Evolutionary conservation across 2,329 filamentous ascomycete species (phyloP).

Genomic region (Claviceps sp.): DNA sequence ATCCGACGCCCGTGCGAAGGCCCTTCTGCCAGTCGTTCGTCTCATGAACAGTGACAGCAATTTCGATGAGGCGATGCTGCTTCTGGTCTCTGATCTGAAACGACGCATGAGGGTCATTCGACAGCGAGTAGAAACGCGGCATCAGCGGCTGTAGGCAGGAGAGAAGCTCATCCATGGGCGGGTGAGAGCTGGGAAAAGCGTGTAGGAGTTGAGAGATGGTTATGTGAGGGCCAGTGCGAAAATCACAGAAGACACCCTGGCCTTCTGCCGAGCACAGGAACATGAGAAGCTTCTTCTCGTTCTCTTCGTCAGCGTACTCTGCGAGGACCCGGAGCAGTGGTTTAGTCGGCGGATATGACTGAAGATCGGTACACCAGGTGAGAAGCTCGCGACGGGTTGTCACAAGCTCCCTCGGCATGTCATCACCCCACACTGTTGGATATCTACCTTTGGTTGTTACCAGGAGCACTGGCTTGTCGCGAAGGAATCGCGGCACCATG

Average conservation of each 20-base stretch:
- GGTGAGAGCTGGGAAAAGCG: constrained; percentile 85
- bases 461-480: constrained; percentile 70
- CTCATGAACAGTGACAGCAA: constrained; percentile 94
- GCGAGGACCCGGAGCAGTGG: constrained; percentile 71
- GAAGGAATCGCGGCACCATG: constrained; percentile 64
- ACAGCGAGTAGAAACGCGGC: constrained; percentile 97
- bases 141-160: constrained; percentile 76
- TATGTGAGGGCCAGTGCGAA: constrained; percentile 78
- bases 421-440: constrained; percentile 97
- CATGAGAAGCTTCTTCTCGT: constrained; percentile 78
- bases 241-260: constrained; percentile 84
- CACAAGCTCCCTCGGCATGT: constrained; percentile 68
- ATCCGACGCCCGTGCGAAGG: constrained; percentile 70
- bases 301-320: constrained; percentile 64
- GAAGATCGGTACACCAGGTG: constrained; percentile 89
- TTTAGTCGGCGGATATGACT: constrained; percentile 87
- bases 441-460: constrained; percentile 73
- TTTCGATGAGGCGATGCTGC: constrained; percentile 72
- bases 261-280: constrained; percentile 84
- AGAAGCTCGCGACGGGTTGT: constrained; percentile 86
- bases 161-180: constrained; percentile 70
- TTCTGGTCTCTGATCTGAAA: constrained; percentile 55
- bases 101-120: constrained; percentile 79
- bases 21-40: constrained; percentile 63
- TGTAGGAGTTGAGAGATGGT: constrained; percentile 74